A percentile compares a stretch with the other conserved stretches of the same genome.
Evolutionary conservation across 352 stramenopile species (phyloP).

Genomic region (Pythium phragmitis): DNA sequence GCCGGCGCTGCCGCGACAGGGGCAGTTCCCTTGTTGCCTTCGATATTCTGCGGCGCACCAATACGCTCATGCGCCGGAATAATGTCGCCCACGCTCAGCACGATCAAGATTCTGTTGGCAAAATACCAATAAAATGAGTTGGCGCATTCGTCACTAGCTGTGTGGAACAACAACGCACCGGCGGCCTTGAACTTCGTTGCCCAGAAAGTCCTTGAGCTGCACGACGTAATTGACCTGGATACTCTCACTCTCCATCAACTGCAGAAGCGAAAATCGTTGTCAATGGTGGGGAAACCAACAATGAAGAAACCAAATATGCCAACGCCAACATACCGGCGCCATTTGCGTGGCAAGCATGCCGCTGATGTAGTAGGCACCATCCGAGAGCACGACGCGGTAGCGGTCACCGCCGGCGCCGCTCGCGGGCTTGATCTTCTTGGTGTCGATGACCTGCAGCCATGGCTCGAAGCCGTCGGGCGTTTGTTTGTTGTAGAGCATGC

Average conservation of each 20-base stretch:
- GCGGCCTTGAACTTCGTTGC: conserved; percentile 82
- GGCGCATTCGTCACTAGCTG: background rate
- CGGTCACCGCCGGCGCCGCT: conserved; percentile 71
- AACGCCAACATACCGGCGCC: conserved; percentile 48
- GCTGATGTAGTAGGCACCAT: conserved; percentile 80
- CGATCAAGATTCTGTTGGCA: conserved; percentile 70
- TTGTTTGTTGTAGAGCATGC: conserved; percentile 86
- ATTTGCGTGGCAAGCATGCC: conserved; percentile 86
- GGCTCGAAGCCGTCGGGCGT: conserved; percentile 83
- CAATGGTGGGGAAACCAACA: background rate
- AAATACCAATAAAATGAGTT: background rate
- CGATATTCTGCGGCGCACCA: conserved; percentile 70
- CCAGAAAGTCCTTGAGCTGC: conserved; percentile 82
- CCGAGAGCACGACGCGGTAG: conserved; percentile 83
- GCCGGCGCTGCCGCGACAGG: conserved; percentile 22
- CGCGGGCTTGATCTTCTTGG: conserved; percentile 85
- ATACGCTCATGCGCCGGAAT: conserved; percentile 74
- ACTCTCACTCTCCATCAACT: conserved; percentile 83
- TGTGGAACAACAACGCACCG: conserved; percentile 26
- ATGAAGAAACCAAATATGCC: background rate
- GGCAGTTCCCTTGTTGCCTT: conserved; percentile 50
- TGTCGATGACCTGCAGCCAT: conserved; percentile 87
- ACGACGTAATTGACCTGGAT: conserved; percentile 84
- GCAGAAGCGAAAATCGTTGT: conserved; percentile 3
- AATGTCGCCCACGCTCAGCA: conserved; percentile 80